phyloP scores from a whole-genome alignment of 805 yeast genomes.

The Candida suzukii region DNA sequence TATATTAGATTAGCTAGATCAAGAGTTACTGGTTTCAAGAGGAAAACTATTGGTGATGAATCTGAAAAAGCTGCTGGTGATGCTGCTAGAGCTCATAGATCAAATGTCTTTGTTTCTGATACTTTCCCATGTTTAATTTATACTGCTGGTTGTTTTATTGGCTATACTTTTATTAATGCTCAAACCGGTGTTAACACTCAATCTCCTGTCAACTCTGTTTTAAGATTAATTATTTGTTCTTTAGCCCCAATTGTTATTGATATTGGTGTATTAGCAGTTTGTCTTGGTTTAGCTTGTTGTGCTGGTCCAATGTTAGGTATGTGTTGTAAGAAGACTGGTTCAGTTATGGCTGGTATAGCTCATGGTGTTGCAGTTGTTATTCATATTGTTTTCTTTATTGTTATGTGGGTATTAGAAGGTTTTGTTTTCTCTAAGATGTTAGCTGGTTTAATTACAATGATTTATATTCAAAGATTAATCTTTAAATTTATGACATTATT shows the following conservation, averaged over 20 bases:
- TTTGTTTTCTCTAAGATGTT: constrained; percentile 84
- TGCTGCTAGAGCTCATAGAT: constrained; percentile 74
- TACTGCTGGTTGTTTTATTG: constrained; percentile 75
- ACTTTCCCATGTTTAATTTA: constrained; percentile 63
- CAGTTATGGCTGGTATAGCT: constrained; percentile 91
- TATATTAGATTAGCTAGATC: constrained; percentile 78
- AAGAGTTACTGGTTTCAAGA: constrained; percentile 78
- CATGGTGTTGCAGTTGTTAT: constrained; percentile 91
- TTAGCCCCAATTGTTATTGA: constrained; percentile 89
- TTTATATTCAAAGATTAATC: constrained; percentile 80
- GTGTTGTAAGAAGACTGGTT: constrained; percentile 96
- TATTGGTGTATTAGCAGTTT: constrained; percentile 73
- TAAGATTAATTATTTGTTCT: constrained; percentile 72
- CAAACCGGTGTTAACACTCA: constrained; percentile 69
- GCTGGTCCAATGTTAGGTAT: constrained; percentile 92
- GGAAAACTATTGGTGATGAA: constrained; percentile 65
- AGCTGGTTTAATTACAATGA: constrained; percentile 76
- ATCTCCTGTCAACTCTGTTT: constrained; percentile 55
- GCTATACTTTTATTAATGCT: constrained; percentile 75
- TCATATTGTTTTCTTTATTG: constrained; percentile 82
- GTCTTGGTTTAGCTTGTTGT: constrained; percentile 87
- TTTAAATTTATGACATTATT: constrained; percentile 77
- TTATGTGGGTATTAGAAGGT: constrained; percentile 96
- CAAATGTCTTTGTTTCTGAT: constrained; percentile 65
- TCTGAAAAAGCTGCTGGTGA: constrained; percentile 84